Base-by-base conservation (phyloP, 2,329 filamentous ascomycete genomes). In the Penicillium paneum region DNA sequence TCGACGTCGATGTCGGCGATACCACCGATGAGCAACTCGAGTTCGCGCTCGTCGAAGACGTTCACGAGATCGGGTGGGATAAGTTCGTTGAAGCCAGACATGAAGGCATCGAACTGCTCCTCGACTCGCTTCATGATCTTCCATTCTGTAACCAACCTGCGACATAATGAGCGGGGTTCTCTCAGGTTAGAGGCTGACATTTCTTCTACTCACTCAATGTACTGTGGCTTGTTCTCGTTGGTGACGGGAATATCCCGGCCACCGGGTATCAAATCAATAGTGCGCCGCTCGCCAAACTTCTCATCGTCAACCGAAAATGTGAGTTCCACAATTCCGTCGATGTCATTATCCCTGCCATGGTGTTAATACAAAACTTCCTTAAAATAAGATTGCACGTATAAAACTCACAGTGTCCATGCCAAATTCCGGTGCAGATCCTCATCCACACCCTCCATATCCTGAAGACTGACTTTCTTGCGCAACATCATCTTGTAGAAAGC, bases 1-100 rank as follows among this genome's bases (percentile, higher is more conserved):
- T 99, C 94, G 15, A 99, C 93, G 69, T 99, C 94, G 64, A 99
- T 99, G 76, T 99, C 94, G n/a, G 94, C 94, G 66, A 99, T 99
- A 82, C 94, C 94, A 63, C 94, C 94, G 70, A 99, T 97, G 64
- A 99, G 82, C 64, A 99, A 78, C 76, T 99, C 94, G 44, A 99
- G 81, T 76, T 99, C 94, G 67, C 94, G 89, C 80, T 99, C 94
- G 69, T 99, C 94, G 68, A 99, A 99, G 38, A 99, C 94, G 67
- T 97, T 97, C 75, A 99, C 92, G 47, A 99, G 83, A 69, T 99
- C 94, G 52, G 92, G 86, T 3, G 94, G 94, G 56, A 99, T 97
- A 35, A 99, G 83, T 79, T 99, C 94, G 71, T 97, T 91, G 81
- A 99, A 99, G 4, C 94, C 94, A 57, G 91, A 88, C 72, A 96